Evolutionary conservation across 139 green algal species (phyloP).

Genomic region (Chlorella sp.): DNA sequence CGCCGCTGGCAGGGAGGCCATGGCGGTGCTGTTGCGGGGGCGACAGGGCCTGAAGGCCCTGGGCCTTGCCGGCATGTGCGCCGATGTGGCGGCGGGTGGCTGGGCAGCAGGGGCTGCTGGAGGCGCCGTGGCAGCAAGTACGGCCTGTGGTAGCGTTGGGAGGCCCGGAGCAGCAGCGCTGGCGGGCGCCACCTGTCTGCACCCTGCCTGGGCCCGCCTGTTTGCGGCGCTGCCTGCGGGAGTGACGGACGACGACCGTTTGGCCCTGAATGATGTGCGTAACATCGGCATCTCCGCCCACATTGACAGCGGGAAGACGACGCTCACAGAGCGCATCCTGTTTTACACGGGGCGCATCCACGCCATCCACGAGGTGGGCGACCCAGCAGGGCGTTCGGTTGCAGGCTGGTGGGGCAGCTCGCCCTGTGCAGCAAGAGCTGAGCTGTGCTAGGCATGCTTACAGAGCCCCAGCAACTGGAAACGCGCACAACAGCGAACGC

Average conservation of each 20-base stretch:
- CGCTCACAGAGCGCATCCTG: slow-evolving; percentile 97
- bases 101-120: background rate
- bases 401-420: background rate
- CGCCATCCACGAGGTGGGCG: slow-evolving; percentile 95
- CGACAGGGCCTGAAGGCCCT: slow-evolving; percentile 5
- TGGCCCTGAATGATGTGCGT: slow-evolving; percentile 56
- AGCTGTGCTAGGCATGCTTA: too few species aligned
- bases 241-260: slow-evolving; percentile 35
- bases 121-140: background rate
- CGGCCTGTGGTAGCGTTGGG: background rate
- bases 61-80: background rate
- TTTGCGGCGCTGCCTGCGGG: slow-evolving; percentile 31
- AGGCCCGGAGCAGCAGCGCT: background rate
- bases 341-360: slow-evolving; percentile 98
- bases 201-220: background rate
- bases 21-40: background rate
- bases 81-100: too few species aligned
- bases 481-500: too few species aligned
- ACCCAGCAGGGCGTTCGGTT: background rate
- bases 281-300: slow-evolving; percentile 99
- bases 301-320: slow-evolving; percentile 99
- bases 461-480: background rate
- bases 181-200: background rate
- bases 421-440: too few species aligned
- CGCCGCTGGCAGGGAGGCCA: background rate